Conservation (phyloP, 75 land plant genomes). For the Sequoia sempervirens region DNA sequence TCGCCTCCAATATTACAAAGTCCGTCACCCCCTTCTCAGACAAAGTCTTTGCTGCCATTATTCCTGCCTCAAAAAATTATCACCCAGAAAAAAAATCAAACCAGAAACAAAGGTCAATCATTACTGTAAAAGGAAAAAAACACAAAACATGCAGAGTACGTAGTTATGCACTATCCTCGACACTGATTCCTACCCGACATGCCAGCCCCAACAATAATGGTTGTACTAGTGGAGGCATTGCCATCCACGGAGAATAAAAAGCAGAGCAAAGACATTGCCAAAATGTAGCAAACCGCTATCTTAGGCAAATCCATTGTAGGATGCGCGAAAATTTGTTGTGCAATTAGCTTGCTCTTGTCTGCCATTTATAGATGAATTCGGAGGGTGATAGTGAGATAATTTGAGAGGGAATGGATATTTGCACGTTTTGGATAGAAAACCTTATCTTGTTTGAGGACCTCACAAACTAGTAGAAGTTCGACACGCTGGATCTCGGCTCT, state of each 20-base stretch:
- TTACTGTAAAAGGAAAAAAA: background rate
- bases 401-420: no score
- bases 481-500: no score
- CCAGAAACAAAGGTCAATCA: no score
- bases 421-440: no score
- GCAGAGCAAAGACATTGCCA: background rate
- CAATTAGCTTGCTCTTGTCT: background rate
- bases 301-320: background rate
- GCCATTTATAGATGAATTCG: background rate
- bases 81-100: no score
- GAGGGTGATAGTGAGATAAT: no score
- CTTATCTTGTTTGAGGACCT: no score
- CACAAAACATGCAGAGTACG: no score
- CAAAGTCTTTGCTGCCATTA: slow-evolving; percentile 50
- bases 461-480: no score
- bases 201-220: slow-evolving; percentile 31
- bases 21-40: slow-evolving; percentile 44
- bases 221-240: background rate
- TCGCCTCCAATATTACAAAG: background rate
- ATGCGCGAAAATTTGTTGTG: background rate
- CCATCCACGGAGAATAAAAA: background rate
- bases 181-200: slow-evolving; percentile 16
- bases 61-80: slow-evolving; percentile 25
- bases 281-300: background rate
- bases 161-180: no score